Base-by-base conservation (phyloP, 2,329 filamentous ascomycete genomes). In the Ascochyta viciae-villosae region DNA sequence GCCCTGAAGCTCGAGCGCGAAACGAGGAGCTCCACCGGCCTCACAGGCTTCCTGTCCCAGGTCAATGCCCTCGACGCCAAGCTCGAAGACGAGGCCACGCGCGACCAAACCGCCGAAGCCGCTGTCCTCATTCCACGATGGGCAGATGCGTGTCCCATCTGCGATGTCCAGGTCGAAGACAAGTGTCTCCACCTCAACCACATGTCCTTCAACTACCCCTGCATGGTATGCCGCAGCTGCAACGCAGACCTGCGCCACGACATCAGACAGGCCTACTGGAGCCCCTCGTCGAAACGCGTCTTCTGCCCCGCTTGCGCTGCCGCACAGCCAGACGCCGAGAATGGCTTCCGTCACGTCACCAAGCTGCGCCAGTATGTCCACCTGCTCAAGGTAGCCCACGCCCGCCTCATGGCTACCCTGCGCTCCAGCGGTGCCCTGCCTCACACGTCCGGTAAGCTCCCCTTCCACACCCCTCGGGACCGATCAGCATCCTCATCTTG, bases 301-400 rank as follows among this genome's bases (percentile, higher is more conserved):
- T 88, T 89, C 61, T 98, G 95, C 78, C 82, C 76, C 50, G 82
- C 80, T 43, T 96, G 92, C 72, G 83, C 83, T 38, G 77, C 80
- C 35, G 82, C 83, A 64, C 80, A 81, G 46, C 80, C 83, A 8
- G 87, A 88, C 58, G 78, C 80, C 2, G 78, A 82, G 57, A 78
- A 77, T n/a, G 85, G 84, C 0, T 91, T 97, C 68, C 84, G 88
- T 58, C 85, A 87, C 58, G 86, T 97, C 34, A 91, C 91, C 16
- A 92, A 96, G 74, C 81, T 99, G 50, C 89, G 95, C 71, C 94
- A 99, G 79, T 99, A 96, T 72, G 88, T 97, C 6, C 97, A 97
- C 76, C 81, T 99, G 19, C 83, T 99, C 37, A 87, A 91, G 68
- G 95, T 99, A 22, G 95, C 95, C 16, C 85, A 99, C 63, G 95